Evolutionary conservation across 192 early-diverging fungal genomes (phyloP).

Genomic region (Allomyces javanicus): DNA sequence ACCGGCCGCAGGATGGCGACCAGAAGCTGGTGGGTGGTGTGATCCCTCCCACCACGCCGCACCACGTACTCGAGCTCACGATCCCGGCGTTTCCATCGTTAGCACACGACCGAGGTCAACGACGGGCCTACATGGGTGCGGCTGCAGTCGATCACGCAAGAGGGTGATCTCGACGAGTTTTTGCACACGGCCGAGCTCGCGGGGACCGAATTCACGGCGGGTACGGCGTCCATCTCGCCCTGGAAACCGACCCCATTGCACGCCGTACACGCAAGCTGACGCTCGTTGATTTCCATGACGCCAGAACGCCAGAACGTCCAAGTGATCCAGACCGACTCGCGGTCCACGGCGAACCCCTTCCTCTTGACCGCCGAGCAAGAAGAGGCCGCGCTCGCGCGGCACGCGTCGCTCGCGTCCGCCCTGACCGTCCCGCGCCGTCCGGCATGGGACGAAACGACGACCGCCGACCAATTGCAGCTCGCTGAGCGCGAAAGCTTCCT

Average conservation of each 20-base stretch:
- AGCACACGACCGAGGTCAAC: constrained; percentile 66
- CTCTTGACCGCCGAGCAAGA: constrained; percentile 64
- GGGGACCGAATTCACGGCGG: constrained; percentile 81
- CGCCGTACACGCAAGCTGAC: background rate
- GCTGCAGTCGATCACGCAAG: constrained; percentile 88
- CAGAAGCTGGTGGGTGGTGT: too few species aligned
- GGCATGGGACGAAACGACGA: constrained; percentile 68
- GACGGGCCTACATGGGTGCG: constrained; percentile 67
- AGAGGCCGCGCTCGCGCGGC: constrained; percentile 46
- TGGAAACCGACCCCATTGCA: constrained; percentile 9
- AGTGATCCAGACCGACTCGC: constrained; percentile 46
- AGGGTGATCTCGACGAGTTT: constrained; percentile 93
- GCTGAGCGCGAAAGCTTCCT: constrained; percentile 74
- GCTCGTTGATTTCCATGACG: constrained; percentile 1
- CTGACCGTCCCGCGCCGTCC: constrained; percentile 78
- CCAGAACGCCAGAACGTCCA: constrained; percentile 62
- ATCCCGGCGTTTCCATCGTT: background rate
- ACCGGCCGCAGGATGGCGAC: too few species aligned
- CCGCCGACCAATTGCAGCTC: constrained; percentile 55
- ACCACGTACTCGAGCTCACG: too few species aligned
- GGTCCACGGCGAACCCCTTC: constrained; percentile 47
- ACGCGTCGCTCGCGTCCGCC: constrained; percentile 48
- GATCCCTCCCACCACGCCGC: too few species aligned
- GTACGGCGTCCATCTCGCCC: constrained; percentile 11
- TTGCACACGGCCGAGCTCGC: constrained; percentile 84